Percentiles rank a stretch among this genome's conserved stretches.
Conservation (phyloP, 140 eudicot species). For the Anethum foeniculum region DNA sequence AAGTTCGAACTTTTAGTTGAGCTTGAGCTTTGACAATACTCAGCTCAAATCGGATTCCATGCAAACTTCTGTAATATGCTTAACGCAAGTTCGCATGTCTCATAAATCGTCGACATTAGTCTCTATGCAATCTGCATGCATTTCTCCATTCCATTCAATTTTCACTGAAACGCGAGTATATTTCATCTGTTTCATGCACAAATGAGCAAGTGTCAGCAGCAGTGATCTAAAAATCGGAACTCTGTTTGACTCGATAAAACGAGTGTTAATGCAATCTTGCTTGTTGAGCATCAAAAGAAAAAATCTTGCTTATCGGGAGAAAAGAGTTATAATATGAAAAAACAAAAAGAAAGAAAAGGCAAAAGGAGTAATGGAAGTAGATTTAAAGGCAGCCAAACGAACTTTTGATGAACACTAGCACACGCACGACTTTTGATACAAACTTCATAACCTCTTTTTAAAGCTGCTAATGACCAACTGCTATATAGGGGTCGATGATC, state of each 20-base stretch:
- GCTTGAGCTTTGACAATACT: neutral
- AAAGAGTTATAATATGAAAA: neutral
- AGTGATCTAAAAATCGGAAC: too few species aligned
- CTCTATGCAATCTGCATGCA: neutral
- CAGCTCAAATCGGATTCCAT: neutral
- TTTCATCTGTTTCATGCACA: neutral
- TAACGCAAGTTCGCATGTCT: too few species aligned
- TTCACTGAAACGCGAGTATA: neutral
- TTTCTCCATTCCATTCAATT: neutral
- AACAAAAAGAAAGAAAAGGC: neutral
- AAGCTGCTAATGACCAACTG: neutral
- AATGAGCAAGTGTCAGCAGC: neutral
- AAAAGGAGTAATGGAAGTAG: neutral
- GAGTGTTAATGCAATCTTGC: neutral
- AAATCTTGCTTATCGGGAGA: neutral
- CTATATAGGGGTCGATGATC: neutral
- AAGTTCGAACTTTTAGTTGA: too few species aligned
- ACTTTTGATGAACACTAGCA: neutral
- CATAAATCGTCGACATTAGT: too few species aligned
- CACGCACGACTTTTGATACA: neutral
- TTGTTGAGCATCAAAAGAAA: neutral
- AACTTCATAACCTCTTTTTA: neutral
- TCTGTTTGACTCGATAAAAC: too few species aligned
- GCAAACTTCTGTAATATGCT: too few species aligned
- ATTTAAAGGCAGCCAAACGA: neutral